Conservation (phyloP, 352 stramenopile species). For the Globisporangium sylvaticum region DNA sequence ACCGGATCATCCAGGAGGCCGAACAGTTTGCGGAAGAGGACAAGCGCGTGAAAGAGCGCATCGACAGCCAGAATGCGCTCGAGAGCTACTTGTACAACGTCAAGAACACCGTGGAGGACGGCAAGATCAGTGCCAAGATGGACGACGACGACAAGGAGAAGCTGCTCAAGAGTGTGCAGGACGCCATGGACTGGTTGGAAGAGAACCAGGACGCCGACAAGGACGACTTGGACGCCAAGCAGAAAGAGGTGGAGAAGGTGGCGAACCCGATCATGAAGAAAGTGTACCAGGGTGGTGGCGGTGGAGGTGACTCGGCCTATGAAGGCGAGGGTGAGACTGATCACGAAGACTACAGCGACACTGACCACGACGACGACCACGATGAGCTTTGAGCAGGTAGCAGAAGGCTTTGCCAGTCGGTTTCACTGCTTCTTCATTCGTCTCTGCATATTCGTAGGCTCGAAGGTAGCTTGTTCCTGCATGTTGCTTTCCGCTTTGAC, state of each 20-base stretch:
- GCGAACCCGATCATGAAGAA: slow-evolving; percentile 99
- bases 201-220: slow-evolving; percentile 98
- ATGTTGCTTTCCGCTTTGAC: too few species aligned
- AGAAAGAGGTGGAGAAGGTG: slow-evolving; percentile 98
- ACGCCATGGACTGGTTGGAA: slow-evolving; percentile 99
- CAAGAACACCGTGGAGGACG: slow-evolving; percentile 90
- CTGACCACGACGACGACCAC: too few species aligned
- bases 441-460: too few species aligned
- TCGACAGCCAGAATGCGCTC: slow-evolving; percentile 93
- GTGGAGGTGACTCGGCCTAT: neutral
- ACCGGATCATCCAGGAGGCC: slow-evolving; percentile 97
- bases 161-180: slow-evolving; percentile 91
- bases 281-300: slow-evolving; percentile 89
- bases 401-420: too few species aligned
- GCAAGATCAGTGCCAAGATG: slow-evolving; percentile 96
- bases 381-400: too few species aligned
- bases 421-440: too few species aligned
- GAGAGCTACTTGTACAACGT: slow-evolving; percentile 97
- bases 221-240: slow-evolving; percentile 96
- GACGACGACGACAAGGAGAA: slow-evolving; percentile 92
- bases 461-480: too few species aligned
- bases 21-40: slow-evolving; percentile 91
- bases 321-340: too few species aligned
- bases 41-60: slow-evolving; percentile 92
- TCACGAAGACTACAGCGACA: too few species aligned